phyloP scores from a whole-genome alignment of 805 yeast species.

The Kuraishia cidri region DNA sequence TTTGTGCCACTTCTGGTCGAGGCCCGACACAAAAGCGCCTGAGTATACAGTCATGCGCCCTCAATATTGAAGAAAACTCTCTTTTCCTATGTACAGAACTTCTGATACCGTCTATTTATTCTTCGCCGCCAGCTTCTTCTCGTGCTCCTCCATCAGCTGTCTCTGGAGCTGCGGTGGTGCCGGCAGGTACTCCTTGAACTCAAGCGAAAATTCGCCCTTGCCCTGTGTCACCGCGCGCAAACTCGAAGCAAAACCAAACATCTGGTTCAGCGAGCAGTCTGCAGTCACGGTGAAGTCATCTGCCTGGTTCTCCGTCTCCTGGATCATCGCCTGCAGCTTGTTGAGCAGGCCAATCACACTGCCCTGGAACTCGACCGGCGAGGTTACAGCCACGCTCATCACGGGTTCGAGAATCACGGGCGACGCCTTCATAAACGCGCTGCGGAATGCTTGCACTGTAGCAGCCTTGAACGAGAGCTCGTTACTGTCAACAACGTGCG shows the following conservation, averaged over 20 bases:
- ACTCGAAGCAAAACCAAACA: conserved; percentile 95
- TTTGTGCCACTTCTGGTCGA: no score
- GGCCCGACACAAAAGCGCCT: no score
- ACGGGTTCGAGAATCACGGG: conserved; percentile 95
- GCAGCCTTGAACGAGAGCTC: conserved; percentile 95
- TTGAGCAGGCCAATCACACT: conserved; percentile 83
- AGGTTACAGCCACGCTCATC: conserved; percentile 87
- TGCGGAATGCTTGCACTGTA: conserved; percentile 83
- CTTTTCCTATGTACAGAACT: no score
- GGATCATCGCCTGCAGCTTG: conserved; percentile 85
- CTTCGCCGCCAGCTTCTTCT: no score
- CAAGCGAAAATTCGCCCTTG: conserved; percentile 95
- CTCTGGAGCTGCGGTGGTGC: conserved; percentile 85
- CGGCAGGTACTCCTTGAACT: conserved; percentile 87
- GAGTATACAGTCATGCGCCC: no score
- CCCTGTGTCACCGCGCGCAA: conserved; percentile 97
- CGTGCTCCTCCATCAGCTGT: conserved; percentile 78
- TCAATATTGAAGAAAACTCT: no score
- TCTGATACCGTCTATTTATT: no score
- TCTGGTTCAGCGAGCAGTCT: conserved; percentile 91
- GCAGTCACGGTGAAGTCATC: conserved; percentile 93
- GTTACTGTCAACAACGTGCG: conserved; percentile 94
- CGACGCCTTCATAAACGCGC: conserved; percentile 74
- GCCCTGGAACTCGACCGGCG: conserved; percentile 97
- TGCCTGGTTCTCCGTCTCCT: conserved; percentile 87